Conservation (phyloP, 2,329 filamentous ascomycete species). For the Metarhizium humberi region DNA sequence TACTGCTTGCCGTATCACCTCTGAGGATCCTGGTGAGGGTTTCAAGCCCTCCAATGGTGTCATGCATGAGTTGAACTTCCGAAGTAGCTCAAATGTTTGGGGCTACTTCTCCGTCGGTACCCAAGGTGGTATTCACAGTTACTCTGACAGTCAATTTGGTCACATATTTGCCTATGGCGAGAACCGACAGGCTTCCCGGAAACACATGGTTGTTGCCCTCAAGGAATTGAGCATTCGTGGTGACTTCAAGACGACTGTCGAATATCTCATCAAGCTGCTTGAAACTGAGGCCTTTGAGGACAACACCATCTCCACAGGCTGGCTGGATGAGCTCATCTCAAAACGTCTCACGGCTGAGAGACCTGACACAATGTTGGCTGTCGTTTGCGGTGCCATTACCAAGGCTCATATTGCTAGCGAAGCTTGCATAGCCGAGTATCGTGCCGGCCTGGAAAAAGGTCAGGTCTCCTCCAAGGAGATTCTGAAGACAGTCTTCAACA, state of each 20-base stretch:
- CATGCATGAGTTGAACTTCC: slow-evolving; percentile 98
- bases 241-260: slow-evolving; percentile 96
- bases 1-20: slow-evolving; percentile 97
- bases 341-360: slow-evolving; percentile 96
- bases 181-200: slow-evolving; percentile 89
- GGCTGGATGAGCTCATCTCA: slow-evolving; percentile 96
- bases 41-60: slow-evolving; percentile 99
- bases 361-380: slow-evolving; percentile 86
- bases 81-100: slow-evolving; percentile 98
- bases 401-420: slow-evolving; percentile 96
- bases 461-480: slow-evolving; percentile 96
- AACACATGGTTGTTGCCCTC: slow-evolving; percentile 97
- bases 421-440: slow-evolving; percentile 77
- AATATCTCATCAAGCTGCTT: slow-evolving; percentile 97
- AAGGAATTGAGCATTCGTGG: slow-evolving; percentile 99
- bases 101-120: slow-evolving; percentile 99
- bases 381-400: slow-evolving; percentile 88
- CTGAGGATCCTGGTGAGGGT: slow-evolving; percentile 95
- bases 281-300: slow-evolving; percentile 98
- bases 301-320: slow-evolving; percentile 98
- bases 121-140: slow-evolving; percentile 94
- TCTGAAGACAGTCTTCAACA: slow-evolving; percentile 91
- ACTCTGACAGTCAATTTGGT: slow-evolving; percentile 97
- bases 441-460: slow-evolving; percentile 83
- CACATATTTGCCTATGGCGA: slow-evolving; percentile 99